These are phyloP conservation scores for Tothia fuscella DNA, from an alignment of 2,329 filamentous ascomycete genomes.

Conservation along the genomic window DNA sequence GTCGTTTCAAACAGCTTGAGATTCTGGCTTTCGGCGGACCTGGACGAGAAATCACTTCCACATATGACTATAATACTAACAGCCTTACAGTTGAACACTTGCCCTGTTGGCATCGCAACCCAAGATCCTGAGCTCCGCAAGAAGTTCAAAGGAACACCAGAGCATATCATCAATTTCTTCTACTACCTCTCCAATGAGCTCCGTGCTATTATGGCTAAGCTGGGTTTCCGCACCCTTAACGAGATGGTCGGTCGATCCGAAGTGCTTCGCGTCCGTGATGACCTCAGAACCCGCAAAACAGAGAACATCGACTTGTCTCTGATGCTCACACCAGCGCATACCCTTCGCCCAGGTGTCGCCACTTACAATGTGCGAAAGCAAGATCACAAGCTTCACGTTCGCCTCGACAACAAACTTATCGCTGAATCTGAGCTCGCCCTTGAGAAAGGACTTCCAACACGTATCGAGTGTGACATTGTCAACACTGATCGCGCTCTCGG, in stretches of 20 bases:
- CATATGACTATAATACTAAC: constrained; percentile 10
- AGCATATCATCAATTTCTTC: constrained; percentile 98
- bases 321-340: constrained; percentile 90
- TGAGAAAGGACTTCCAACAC: constrained; percentile 83
- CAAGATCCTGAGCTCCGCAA: constrained; percentile 88
- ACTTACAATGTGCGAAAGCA: constrained; percentile 98
- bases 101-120: constrained; percentile 88
- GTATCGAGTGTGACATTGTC: constrained; percentile 91
- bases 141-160: constrained; percentile 86
- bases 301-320: constrained; percentile 87
- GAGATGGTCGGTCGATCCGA: constrained; percentile 96
- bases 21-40: too few relatives aligned
- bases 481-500: constrained; percentile 93
- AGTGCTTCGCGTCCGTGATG: constrained; percentile 73
- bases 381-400: constrained; percentile 84
- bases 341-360: constrained; percentile 82
- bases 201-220: constrained; percentile 89
- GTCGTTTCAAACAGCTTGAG: too few relatives aligned
- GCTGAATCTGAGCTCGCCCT: constrained; percentile 89
- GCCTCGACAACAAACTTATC: constrained; percentile 94
- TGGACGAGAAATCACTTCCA: background rate
- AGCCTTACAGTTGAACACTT: constrained; percentile 50
- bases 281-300: constrained; percentile 78
- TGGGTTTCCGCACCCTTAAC: constrained; percentile 90
- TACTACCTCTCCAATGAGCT: constrained; percentile 96